Percentiles rank a stretch among this genome's conserved stretches.
Evolutionary conservation across 345 rosid species (phyloP).

Genomic region (Populus euphratica): DNA sequence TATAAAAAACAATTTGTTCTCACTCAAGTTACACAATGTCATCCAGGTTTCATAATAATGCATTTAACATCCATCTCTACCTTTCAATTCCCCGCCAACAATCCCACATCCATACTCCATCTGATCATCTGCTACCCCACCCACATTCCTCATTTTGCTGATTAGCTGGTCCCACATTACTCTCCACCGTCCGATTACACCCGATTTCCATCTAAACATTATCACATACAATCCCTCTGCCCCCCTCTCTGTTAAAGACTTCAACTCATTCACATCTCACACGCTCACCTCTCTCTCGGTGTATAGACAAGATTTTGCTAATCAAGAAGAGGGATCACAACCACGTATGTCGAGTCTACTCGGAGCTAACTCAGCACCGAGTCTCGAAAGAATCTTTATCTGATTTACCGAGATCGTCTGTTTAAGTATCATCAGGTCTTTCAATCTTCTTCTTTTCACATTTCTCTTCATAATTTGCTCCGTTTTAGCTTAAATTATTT

Average conservation of each 20-base stretch:
- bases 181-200: not conserved
- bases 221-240: not conserved
- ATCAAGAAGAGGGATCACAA: constrained; percentile 2
- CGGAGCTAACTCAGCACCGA: constrained; percentile 19
- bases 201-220: not conserved
- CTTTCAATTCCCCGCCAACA: not conserved
- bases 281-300: not conserved
- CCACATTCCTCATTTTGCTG: not conserved
- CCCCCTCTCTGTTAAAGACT: not conserved
- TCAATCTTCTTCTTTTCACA: not conserved
- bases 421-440: constrained; percentile 16
- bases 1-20: too few species aligned
- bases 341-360: constrained; percentile 28
- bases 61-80: too few species aligned
- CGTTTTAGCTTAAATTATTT: not conserved
- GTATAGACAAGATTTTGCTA: constrained; percentile 15
- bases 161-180: not conserved
- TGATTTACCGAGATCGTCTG: constrained; percentile 7
- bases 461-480: too few species aligned
- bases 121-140: not conserved
- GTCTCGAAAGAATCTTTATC: constrained; percentile 11
- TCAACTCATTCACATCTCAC: not conserved
- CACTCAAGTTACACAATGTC: too few species aligned
- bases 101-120: not conserved
- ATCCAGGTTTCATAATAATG: too few species aligned